phyloP scores from a whole-genome alignment of 805 yeast species.

The Pichia membranifaciens region DNA sequence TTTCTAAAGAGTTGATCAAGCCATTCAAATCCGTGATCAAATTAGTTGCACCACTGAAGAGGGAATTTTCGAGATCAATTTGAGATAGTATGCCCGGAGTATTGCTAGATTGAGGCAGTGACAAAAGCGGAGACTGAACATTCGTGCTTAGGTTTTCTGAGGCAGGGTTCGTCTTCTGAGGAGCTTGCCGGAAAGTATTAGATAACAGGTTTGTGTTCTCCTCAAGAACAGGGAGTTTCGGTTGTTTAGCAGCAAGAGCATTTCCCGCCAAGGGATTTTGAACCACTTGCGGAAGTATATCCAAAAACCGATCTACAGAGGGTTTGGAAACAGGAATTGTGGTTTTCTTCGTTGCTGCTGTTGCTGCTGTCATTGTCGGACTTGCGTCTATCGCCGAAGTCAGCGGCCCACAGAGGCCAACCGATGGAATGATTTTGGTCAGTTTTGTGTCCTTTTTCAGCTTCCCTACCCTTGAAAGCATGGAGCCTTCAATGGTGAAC shows the following conservation, averaged over 20 bases:
- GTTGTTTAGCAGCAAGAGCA: background rate
- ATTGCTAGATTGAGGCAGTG: background rate
- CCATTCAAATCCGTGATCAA: constrained; percentile 33
- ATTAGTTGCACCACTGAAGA: constrained; percentile 32
- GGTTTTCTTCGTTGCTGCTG: too few species aligned
- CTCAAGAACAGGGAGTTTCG: background rate
- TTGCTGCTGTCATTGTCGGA: too few species aligned
- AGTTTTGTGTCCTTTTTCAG: too few species aligned
- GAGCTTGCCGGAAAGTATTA: background rate
- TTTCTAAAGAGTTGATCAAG: constrained; percentile 28
- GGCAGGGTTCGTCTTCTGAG: background rate
- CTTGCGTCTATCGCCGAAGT: background rate
- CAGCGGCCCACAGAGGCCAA: background rate
- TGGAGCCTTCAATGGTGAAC: constrained; percentile 21
- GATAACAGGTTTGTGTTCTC: background rate
- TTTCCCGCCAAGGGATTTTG: constrained; percentile 18
- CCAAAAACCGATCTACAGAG: constrained; percentile 13
- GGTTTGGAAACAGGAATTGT: constrained; percentile 1
- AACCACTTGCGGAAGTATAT: constrained; percentile 20
- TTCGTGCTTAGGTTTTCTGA: background rate
- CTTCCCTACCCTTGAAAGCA: background rate
- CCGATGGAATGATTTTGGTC: too few species aligned
- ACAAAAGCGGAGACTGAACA: background rate
- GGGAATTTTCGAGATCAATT: constrained; percentile 26
- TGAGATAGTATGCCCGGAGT: constrained; percentile 1